Evolutionary conservation across 129 eudicot species (phyloP).

Genomic region (Ambrosia trifida): DNA sequence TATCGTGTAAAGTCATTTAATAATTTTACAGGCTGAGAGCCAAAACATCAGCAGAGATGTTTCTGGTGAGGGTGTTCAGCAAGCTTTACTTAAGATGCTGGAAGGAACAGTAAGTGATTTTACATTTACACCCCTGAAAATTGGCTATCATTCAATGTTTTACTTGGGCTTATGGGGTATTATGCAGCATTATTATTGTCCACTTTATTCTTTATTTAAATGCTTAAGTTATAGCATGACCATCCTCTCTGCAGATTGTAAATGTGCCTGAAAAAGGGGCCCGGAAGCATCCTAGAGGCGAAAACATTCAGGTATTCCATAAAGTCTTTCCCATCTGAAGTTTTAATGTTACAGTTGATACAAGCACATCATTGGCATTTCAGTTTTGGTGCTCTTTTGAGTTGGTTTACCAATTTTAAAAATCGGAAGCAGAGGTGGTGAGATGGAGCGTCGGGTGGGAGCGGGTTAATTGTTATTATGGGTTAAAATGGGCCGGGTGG

Average conservation of each 20-base stretch:
- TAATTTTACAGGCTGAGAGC: slow-evolving; percentile 68
- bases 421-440: too few relatives aligned
- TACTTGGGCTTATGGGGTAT: neutral
- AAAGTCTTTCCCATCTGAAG: too few relatives aligned
- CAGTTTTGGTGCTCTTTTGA: too few relatives aligned
- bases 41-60: slow-evolving; percentile 83
- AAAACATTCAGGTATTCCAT: slow-evolving; percentile 61
- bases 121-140: neutral
- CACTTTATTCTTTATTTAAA: too few relatives aligned
- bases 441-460: too few relatives aligned
- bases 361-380: too few relatives aligned
- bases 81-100: slow-evolving; percentile 85
- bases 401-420: too few relatives aligned
- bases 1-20: neutral
- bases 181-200: neutral
- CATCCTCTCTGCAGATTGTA: slow-evolving; percentile 55
- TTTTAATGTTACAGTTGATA: too few relatives aligned
- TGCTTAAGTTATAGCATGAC: too few relatives aligned
- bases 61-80: slow-evolving; percentile 96
- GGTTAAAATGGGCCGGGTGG: too few relatives aligned
- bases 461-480: too few relatives aligned
- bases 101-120: slow-evolving; percentile 84
- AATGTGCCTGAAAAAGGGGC: slow-evolving; percentile 88
- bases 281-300: slow-evolving; percentile 87
- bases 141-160: neutral